Conservation (phyloP, 2,329 filamentous ascomycete genomes). For the Fusarium falciforme region DNA sequence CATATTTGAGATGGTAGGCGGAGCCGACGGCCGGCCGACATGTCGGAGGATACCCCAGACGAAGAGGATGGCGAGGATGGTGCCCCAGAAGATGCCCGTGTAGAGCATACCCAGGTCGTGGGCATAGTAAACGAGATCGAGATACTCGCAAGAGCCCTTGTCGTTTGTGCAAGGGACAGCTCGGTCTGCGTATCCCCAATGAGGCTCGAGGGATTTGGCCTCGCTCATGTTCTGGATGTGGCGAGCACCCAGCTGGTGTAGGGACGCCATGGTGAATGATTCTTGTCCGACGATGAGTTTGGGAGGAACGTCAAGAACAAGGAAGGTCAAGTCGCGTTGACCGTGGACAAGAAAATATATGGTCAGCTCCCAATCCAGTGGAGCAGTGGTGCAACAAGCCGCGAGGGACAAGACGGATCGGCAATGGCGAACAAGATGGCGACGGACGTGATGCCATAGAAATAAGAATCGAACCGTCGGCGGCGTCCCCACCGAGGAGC, state of each 20-base stretch:
- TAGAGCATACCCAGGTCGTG: conserved; percentile 65
- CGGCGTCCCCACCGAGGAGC: conserved; percentile 25
- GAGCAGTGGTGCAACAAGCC: conserved; percentile 1
- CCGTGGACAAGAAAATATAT: conserved; percentile 7
- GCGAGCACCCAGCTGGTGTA: conserved; percentile 40
- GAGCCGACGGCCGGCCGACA: conserved; percentile 43
- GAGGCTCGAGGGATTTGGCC: conserved; percentile 50
- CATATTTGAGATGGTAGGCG: conserved; percentile 29
- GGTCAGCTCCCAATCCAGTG: background rate
- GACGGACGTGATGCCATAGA: conserved; percentile 36
- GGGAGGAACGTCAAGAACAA: background rate
- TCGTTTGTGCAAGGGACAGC: conserved; percentile 59
- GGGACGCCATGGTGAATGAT: conserved; percentile 27
- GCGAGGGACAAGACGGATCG: conserved; percentile 10
- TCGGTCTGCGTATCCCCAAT: conserved; percentile 62
- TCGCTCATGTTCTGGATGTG: conserved; percentile 58
- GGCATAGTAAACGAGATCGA: conserved; percentile 62
- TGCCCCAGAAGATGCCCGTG: conserved; percentile 62
- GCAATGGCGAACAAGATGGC: background rate
- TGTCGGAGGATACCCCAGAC: conserved; percentile 52
- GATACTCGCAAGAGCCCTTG: conserved; percentile 60
- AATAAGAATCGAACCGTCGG: conserved; percentile 36
- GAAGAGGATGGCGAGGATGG: conserved; percentile 56
- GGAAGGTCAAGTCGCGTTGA: conserved; percentile 1
- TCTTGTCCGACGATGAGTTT: background rate